Evolutionary conservation across 2,329 filamentous ascomycete genomes (phyloP).

Genomic region (Botrytis fragariae): DNA sequence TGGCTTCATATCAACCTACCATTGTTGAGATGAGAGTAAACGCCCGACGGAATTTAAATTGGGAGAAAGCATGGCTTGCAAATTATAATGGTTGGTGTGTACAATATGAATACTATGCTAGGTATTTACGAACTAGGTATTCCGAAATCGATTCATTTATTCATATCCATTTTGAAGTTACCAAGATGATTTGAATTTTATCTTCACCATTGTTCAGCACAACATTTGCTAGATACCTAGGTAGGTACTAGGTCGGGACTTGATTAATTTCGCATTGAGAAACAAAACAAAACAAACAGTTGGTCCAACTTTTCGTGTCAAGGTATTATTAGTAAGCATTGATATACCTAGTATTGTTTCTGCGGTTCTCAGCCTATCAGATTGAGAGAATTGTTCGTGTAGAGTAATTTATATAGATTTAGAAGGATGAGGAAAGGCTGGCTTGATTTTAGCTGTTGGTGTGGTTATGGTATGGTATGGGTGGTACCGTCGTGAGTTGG

Average conservation of each 20-base stretch:
- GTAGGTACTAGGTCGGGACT: neutral
- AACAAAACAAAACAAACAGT: neutral
- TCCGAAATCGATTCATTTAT: neutral
- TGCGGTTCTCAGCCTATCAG: neutral
- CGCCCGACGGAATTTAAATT: neutral
- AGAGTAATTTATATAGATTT: neutral
- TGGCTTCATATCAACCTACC: conserved; percentile 5
- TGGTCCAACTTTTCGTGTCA: neutral
- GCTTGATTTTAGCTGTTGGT: neutral
- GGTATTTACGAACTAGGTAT: neutral
- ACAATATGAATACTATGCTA: neutral
- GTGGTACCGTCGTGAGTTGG: neutral
- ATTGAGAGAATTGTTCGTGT: neutral
- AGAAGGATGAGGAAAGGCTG: neutral
- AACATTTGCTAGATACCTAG: neutral
- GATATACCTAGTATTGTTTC: neutral
- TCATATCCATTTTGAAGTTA: neutral
- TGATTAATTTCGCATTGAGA: neutral
- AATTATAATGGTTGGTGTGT: conserved; percentile 11
- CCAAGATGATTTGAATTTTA: neutral
- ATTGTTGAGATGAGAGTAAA: conserved; percentile 5
- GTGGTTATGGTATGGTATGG: neutral
- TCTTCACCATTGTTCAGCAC: no score
- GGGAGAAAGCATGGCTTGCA: neutral
- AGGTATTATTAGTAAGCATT: neutral